Evolutionary conservation across 192 early-diverging fungal species (phyloP), one percentile per base, ranked within the genome.

Genomic region (Entophlyctis helioformis): DNA sequence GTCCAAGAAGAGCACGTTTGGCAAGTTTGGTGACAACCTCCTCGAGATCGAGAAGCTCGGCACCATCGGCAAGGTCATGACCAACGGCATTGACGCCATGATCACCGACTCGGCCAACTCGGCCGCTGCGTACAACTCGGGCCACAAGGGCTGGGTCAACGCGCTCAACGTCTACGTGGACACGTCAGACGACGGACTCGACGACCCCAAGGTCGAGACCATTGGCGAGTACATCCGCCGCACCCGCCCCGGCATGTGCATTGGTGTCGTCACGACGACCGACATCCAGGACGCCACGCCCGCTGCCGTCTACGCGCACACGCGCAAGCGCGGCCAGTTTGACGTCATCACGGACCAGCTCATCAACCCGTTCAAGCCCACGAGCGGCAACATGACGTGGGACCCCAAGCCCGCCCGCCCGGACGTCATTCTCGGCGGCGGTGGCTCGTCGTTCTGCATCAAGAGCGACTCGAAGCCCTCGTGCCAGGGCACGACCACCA

Each of bases 81-180:
- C 77, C 62, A 76, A 81, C 50, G 77, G 54, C 36, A 49, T 80
- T 29, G 79, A 81, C 53, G 54, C 71, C 23, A 62, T 81, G 23
- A 50, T 78, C 33, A 81, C 79, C 32, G 79, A 81, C 57, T 81
- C 79, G 45, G 79, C 79, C 57, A 81, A 81, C 60, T n/a, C n/a
- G n/a, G n/a, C n/a, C n/a, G n/a, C n/a, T n/a, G n/a, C n/a, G n/a
- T n/a, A n/a, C n/a, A n/a, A 73, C 71, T 56, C 71, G 53, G 78
- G 50, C 31, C 74, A 79, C 53, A 78, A 81, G 60, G 50, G 56
- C 36, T 64, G 56, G 23, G 68, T 71, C 52, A 66, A 71, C 49
- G 66, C 71, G 46, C 38, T 81, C 20, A 61, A 58, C 59, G 76
- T 77, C 35, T 80, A 80, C 57, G 59, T 71, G 22, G 78, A 80